Base-by-base conservation (phyloP, 116 monocot species). In the Cymodocea nodosa region DNA sequence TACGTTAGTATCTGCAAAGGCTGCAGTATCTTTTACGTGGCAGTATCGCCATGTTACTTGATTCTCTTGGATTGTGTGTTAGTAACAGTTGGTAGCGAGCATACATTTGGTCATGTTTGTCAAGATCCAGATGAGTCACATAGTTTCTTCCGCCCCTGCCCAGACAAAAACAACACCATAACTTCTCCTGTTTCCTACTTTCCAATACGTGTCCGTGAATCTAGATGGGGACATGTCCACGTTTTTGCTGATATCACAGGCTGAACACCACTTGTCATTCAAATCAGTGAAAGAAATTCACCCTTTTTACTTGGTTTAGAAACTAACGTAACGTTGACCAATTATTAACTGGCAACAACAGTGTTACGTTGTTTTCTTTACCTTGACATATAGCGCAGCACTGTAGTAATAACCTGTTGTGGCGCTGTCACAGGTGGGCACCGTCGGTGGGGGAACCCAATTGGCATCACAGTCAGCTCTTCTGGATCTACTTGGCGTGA, bases 381-480 rank as follows among this genome's bases (percentile, higher is more conserved):
- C 9, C 37, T 37, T 62, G 40, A 15, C 18, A 19, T 40, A 57
- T 11, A 23, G 57, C 12, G 14, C 30, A 30, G 30, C 30, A 30
- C 30, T 24, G 14, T 23, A 0, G 22, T 23, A 11, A 58, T 58
- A 23, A 58, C 25, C 11, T 25, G 24, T 58, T 4, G 58, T 25
- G 58, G 58, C 11, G 23, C 23, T 53, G 5, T 71, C 23, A 37
- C 77, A 99, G 98, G 98, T 99, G 24, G 98, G 98, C 9, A 99
- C 92, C 2, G 74, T 99, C 63, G 98, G 98, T 8, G 98, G 98
- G 48, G 98, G 98, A 14, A 99, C 98, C 15, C 92, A 89, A 66
- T 74, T 92, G 20, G 84, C 84, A 6, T 84, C 98, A 6, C 98
- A 99, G 71, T 62, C 92, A 2, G 89, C 92, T 11, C 92, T 92